Conservation (phyloP, 768 basidiomycete species). For the Russula dissimulans region DNA sequence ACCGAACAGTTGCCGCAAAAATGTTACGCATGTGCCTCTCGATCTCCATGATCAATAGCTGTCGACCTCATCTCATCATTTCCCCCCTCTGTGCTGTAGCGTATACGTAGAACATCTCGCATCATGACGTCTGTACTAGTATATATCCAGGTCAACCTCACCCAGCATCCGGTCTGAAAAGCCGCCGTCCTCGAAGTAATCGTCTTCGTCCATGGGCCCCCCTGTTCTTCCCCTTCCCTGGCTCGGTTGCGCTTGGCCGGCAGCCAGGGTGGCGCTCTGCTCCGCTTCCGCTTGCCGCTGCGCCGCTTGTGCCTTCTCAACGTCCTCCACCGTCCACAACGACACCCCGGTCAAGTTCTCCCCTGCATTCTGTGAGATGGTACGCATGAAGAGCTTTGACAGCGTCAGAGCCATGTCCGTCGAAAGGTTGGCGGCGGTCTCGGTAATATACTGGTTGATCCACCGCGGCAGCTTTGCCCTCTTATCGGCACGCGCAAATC, state of each 20-base stretch:
- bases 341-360: slow-evolving; percentile 93
- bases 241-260: slow-evolving; percentile 20
- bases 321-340: slow-evolving; percentile 89
- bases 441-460: slow-evolving; percentile 99
- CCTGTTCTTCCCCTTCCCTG: slow-evolving; percentile 26
- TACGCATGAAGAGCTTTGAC: slow-evolving; percentile 93
- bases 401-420: slow-evolving; percentile 96
- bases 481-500: slow-evolving; percentile 88
- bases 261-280: slow-evolving; percentile 32
- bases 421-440: slow-evolving; percentile 92
- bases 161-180: slow-evolving; percentile 47
- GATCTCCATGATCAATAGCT: not conserved
- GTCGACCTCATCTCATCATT: not conserved
- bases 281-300: slow-evolving; percentile 58
- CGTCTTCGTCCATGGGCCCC: slow-evolving; percentile 25
- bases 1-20: not conserved
- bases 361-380: slow-evolving; percentile 97
- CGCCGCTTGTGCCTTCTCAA: slow-evolving; percentile 77
- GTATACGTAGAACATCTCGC: not conserved
- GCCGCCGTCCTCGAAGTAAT: slow-evolving; percentile 43
- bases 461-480: slow-evolving; percentile 93
- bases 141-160: slow-evolving; percentile 39
- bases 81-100: not conserved
- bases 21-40: slow-evolving; percentile 3
- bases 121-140: slow-evolving; percentile 10